Conservation (phyloP, 2,329 filamentous ascomycete species). For the Sarocladium strictum region DNA sequence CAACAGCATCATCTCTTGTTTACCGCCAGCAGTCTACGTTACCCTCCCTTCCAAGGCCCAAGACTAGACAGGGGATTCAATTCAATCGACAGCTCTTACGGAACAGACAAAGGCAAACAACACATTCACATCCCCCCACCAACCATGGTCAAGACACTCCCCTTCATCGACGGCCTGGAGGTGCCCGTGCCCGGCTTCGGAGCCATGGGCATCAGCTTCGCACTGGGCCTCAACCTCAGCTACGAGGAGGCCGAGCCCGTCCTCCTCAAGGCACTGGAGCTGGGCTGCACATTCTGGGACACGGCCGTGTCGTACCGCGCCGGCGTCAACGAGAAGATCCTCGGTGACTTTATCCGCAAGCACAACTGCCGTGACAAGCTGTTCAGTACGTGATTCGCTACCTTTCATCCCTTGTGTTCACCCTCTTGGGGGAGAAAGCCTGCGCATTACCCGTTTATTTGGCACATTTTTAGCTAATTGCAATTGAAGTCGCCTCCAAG, state of each 20-base stretch:
- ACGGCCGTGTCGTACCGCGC: slow-evolving; percentile 39
- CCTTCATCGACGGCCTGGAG: background rate
- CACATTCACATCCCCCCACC: background rate
- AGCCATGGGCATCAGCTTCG: slow-evolving; percentile 43
- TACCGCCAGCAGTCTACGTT: too few species aligned
- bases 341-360: slow-evolving; percentile 44
- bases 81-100: too few species aligned
- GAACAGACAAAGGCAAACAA: background rate
- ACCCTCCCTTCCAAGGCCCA: too few species aligned
- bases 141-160: slow-evolving; percentile 8
- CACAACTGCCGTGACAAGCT: slow-evolving; percentile 43
- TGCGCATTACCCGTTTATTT: too few species aligned
- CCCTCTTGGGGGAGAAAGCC: background rate
- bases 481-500: slow-evolving; percentile 37
- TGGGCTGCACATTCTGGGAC: slow-evolving; percentile 34
- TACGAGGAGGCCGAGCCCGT: slow-evolving; percentile 41
- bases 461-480: too few species aligned
- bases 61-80: too few species aligned
- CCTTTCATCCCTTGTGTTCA: too few species aligned
- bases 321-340: slow-evolving; percentile 42
- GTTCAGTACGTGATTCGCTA: slow-evolving; percentile 29
- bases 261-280: slow-evolving; percentile 39
- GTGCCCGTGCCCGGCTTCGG: slow-evolving; percentile 35
- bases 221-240: slow-evolving; percentile 33
- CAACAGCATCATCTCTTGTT: too few species aligned